Evolutionary conservation across 2,329 filamentous ascomycete genomes (phyloP).

Genomic region (Diplocarpon rosae): DNA sequence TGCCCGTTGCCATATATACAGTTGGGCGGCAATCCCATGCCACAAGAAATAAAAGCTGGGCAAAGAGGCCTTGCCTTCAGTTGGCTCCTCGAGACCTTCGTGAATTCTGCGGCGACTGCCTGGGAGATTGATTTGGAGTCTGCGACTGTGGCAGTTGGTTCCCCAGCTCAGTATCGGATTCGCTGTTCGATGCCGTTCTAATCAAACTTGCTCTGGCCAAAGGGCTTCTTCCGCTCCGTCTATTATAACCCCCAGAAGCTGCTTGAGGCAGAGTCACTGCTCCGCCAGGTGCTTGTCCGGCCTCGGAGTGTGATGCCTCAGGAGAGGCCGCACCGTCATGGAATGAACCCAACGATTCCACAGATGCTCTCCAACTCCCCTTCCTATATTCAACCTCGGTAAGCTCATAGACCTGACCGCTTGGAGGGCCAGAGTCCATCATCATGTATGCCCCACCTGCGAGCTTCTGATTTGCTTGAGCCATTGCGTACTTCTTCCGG

Average conservation of each 20-base stretch:
- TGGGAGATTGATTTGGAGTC: slow-evolving; percentile 3
- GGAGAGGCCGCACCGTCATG: slow-evolving; percentile 14
- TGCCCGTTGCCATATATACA: background rate
- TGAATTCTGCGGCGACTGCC: background rate
- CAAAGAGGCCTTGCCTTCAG: no score
- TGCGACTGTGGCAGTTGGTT: slow-evolving; percentile 8
- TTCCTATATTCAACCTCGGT: slow-evolving; percentile 34
- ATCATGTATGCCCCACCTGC: slow-evolving; percentile 29
- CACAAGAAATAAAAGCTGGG: background rate
- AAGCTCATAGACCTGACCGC: slow-evolving; percentile 39
- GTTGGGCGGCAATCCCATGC: background rate
- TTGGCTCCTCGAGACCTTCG: no score
- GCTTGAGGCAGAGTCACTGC: slow-evolving; percentile 14
- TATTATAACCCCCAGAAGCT: slow-evolving; percentile 14
- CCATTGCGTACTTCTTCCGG: slow-evolving; percentile 59
- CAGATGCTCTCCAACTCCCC: slow-evolving; percentile 32
- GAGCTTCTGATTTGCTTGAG: slow-evolving; percentile 41
- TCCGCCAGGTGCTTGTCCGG: slow-evolving; percentile 6
- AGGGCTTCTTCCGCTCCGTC: slow-evolving; percentile 27
- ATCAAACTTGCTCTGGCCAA: slow-evolving; percentile 28
- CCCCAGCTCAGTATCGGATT: slow-evolving; percentile 19
- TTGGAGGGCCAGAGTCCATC: slow-evolving; percentile 26
- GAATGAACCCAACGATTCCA: slow-evolving; percentile 26
- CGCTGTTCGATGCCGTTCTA: slow-evolving; percentile 21
- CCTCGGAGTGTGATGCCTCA: slow-evolving; percentile 9